Conservation (phyloP, 768 basidiomycete genomes). For the Cystobasidium onofrii region DNA sequence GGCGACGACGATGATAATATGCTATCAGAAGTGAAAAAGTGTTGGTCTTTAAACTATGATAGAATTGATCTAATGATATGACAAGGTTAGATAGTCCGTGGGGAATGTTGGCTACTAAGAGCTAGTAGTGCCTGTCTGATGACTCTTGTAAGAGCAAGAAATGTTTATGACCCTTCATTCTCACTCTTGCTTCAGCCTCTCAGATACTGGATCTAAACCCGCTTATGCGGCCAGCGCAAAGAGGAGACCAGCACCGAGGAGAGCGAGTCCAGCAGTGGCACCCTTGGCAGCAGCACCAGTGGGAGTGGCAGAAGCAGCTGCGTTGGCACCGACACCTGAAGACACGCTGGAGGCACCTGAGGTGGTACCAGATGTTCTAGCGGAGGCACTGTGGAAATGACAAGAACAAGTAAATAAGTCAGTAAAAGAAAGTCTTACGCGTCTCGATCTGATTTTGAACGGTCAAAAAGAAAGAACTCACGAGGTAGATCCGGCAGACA, state of each 20-base stretch:
- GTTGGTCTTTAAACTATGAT: no score
- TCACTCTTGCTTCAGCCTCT: no score
- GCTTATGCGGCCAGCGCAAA: slow-evolving; percentile 24
- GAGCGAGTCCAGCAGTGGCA: slow-evolving; percentile 3
- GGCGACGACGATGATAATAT: no score
- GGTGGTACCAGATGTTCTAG: background rate
- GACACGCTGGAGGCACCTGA: background rate
- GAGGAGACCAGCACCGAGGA: slow-evolving; percentile 24
- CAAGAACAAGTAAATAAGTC: background rate
- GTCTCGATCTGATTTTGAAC: no score
- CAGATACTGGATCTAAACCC: background rate
- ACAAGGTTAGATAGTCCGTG: no score
- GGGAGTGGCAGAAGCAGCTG: slow-evolving; percentile 1
- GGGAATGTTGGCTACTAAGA: no score
- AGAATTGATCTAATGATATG: no score
- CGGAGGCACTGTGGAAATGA: background rate
- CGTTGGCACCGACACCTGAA: slow-evolving; percentile 5
- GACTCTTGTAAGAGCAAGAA: no score
- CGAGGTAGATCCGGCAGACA: background rate
- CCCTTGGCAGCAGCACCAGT: slow-evolving; percentile 8
- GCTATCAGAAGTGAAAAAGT: no score
- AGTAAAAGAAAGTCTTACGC: background rate
- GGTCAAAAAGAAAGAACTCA: background rate
- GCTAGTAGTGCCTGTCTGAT: no score
- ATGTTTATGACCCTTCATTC: no score